Evolutionary conservation across 1,139 yeast genomes (phyloP).

Genomic region (Debaryomycetaceae sp.): DNA sequence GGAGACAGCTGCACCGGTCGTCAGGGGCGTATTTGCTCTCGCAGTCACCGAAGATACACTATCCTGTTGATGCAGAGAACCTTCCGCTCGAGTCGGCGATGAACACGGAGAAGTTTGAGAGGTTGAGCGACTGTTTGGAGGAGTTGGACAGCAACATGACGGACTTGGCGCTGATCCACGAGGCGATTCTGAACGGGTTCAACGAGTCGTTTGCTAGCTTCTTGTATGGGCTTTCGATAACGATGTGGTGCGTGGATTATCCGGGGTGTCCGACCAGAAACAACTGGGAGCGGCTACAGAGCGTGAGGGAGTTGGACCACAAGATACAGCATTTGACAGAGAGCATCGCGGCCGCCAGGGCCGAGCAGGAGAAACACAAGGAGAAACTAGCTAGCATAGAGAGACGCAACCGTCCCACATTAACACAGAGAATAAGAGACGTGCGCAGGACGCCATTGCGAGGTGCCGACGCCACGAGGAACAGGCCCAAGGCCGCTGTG

Average conservation of each 20-base stretch:
- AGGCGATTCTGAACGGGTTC: constrained; percentile 46
- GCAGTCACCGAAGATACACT: constrained; percentile 43
- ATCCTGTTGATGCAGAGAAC: constrained; percentile 37
- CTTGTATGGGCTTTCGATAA: constrained; percentile 57
- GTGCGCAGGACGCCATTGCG: neutral
- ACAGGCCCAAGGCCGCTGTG: neutral
- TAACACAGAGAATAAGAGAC: neutral
- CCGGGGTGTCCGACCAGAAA: constrained; percentile 38
- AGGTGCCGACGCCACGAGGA: constrained; percentile 1
- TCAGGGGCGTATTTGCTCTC: constrained; percentile 39
- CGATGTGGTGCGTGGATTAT: constrained; percentile 66
- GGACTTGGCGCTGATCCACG: constrained; percentile 47
- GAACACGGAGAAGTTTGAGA: constrained; percentile 33
- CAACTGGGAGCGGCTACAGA: constrained; percentile 32
- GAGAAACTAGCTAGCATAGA: constrained; percentile 8
- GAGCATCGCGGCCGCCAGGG: constrained; percentile 19
- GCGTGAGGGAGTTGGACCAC: constrained; percentile 22
- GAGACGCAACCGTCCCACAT: constrained; percentile 1
- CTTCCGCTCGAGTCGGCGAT: constrained; percentile 34
- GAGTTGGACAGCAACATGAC: constrained; percentile 49
- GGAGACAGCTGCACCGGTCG: constrained; percentile 36
- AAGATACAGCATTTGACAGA: constrained; percentile 20
- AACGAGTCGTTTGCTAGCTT: constrained; percentile 64
- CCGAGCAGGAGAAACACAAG: constrained; percentile 26
- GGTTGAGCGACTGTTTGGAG: constrained; percentile 50